Conservation (phyloP, 352 stramenopile species). For the Phytophthora agathidicida region DNA sequence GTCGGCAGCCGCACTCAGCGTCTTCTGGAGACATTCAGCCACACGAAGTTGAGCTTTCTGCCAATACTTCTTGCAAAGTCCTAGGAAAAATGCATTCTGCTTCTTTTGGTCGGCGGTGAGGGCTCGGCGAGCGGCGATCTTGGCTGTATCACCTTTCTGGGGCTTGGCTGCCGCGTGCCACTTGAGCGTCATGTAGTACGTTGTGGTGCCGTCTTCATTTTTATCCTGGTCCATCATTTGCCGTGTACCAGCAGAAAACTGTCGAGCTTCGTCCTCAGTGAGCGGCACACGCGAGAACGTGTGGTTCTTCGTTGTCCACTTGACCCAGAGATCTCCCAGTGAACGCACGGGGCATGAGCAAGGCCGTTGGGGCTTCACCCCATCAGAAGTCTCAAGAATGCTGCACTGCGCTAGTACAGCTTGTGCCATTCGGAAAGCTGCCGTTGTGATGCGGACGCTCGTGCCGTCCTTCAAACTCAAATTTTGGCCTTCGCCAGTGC, state of each 20-base stretch:
- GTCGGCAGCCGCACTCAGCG: conserved; percentile 39
- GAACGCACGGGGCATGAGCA: conserved; percentile 76
- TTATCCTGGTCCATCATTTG: conserved; percentile 84
- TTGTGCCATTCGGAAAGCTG: conserved; percentile 65
- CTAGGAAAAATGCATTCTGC: conserved; percentile 78
- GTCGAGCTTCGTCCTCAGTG: conserved; percentile 53
- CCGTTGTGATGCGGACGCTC: conserved; percentile 52
- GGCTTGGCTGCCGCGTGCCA: conserved; percentile 84
- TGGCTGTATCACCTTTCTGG: conserved; percentile 85
- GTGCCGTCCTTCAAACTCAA: conserved; percentile 30
- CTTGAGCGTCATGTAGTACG: conserved; percentile 85
- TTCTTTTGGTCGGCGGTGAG: conserved; percentile 79
- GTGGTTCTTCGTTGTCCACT: conserved; percentile 80
- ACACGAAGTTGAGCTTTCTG: conserved; percentile 72
- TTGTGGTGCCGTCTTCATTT: conserved; percentile 45
- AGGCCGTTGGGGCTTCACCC: conserved; percentile 68
- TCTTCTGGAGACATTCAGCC: conserved; percentile 74
- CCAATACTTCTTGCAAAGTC: conserved; percentile 79
- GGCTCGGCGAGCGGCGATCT: conserved; percentile 70
- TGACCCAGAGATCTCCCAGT: conserved; percentile 82
- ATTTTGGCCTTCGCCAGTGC: conserved; percentile 55
- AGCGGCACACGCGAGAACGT: conserved; percentile 76
- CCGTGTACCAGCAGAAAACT: conserved; percentile 77
- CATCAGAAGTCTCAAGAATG: conserved; percentile 60
- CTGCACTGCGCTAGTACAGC: conserved; percentile 76